These are phyloP conservation scores for Suhomyces taliae DNA, from an alignment of 1,139 yeast species.

Conservation along the genomic window DNA sequence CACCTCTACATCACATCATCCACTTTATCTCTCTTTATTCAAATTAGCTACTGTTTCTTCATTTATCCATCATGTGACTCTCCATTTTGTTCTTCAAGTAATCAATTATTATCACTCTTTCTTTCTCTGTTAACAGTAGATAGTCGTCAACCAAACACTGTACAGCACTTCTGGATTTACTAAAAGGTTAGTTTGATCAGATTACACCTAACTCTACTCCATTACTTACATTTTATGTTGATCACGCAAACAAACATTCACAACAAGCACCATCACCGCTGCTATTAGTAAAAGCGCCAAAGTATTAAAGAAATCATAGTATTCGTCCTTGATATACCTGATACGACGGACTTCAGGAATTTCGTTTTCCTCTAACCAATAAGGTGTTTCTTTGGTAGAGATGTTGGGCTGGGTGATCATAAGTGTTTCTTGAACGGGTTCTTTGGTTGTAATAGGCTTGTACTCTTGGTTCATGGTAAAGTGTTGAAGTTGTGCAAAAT, in stretches of 20 bases:
- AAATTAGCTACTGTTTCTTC: too few relatives aligned
- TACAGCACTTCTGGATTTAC: background rate
- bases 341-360: background rate
- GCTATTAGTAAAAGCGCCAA: background rate
- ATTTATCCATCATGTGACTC: background rate
- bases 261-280: background rate
- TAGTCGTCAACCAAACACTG: slow-evolving; percentile 10
- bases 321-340: background rate
- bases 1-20: too few relatives aligned
- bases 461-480: too few relatives aligned
- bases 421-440: too few relatives aligned
- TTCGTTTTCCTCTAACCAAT: background rate
- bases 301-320: background rate
- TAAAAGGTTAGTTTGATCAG: background rate
- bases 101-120: slow-evolving; percentile 4
- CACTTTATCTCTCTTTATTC: too few relatives aligned
- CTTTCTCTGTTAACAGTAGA: slow-evolving; percentile 2
- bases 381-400: background rate
- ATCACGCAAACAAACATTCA: background rate
- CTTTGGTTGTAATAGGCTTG: too few relatives aligned
- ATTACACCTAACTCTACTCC: background rate
- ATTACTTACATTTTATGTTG: background rate
- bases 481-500: too few relatives aligned
- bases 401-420: too few relatives aligned
- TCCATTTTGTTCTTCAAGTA: background rate